phyloP scores from a whole-genome alignment of 2,329 filamentous ascomycete species.

The Stachybotrys chartarum region DNA sequence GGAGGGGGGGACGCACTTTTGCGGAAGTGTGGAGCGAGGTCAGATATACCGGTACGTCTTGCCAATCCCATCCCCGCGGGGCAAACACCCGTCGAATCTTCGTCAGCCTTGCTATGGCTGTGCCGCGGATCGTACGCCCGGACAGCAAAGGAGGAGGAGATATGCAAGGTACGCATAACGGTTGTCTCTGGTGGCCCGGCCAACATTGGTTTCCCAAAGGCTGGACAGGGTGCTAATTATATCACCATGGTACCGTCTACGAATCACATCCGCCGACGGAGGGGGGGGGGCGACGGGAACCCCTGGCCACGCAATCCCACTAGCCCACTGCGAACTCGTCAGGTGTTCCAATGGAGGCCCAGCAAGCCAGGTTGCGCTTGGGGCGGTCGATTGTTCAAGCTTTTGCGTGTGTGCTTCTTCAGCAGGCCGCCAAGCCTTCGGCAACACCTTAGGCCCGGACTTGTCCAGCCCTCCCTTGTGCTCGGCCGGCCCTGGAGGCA shows the following conservation, averaged over 20 bases:
- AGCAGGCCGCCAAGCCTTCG: no score
- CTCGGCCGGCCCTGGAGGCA: no score
- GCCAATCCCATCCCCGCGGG: no score
- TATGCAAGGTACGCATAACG: background rate
- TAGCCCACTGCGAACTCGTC: background rate
- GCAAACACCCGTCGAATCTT: background rate
- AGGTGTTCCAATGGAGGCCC: background rate
- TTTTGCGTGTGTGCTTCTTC: background rate
- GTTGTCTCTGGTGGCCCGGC: background rate
- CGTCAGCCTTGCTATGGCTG: background rate
- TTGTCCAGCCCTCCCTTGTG: no score
- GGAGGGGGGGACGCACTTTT: background rate
- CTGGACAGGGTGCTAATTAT: background rate
- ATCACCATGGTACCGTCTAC: background rate
- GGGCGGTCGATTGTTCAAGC: background rate
- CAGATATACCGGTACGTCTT: no score
- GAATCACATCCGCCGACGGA: background rate
- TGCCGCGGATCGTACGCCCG: background rate
- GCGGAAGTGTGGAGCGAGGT: background rate
- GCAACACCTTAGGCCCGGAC: no score
- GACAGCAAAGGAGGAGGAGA: background rate
- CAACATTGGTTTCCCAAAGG: background rate
- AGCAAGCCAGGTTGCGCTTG: background rate
- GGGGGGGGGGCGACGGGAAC: no score
- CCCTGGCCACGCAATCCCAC: background rate